Evolutionary conservation across 73 alveolate genomes (phyloP), one percentile per base, ranked within the genome.

Genomic region (Blepharisma stoltei): DNA sequence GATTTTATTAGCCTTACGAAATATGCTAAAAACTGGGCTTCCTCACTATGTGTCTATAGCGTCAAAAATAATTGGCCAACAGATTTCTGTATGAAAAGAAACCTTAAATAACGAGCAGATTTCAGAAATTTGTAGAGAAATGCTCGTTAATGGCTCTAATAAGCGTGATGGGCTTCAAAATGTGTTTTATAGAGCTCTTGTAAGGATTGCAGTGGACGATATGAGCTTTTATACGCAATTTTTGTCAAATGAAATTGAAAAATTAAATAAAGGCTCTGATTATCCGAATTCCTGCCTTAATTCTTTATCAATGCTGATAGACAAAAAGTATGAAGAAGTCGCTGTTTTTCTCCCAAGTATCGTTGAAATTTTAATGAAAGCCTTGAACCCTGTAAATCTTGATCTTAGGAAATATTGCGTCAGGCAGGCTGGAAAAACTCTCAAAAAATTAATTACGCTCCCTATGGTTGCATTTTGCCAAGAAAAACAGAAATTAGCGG

Each of bases 381-480:
- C 73, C 5, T 25, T 60, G 11, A 60, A 60, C 46, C 73, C 73
- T 9, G 46, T 14, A 8, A 60, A 60, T 25, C 73, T 38, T 14
- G 23, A 14, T n/a, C 46, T 60, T n/a, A 14, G 73, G 48, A 60
- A 60, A 60, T 14, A n/a, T 2, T 14, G 46, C 11, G 23, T 60
- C 5, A 38, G 23, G 14, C 14, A 60, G 23, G 73, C 73, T 14
- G 23, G 73, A 1, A n/a, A 60, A 14, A 60, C 73, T 14, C 46
- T 60, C 3, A 60, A 60, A 25, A 60, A n/a, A 9, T 25, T 60
- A 9, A 60, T 60, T 25, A 88, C 83, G 80, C 92, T 90, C 78
- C 98, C 98, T 6, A 93, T 90, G 97, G 90, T 90, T 21, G 92
- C 95, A 32, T 93, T 90, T 81, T 96, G 89, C 73, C 94, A 91